A percentile compares a stretch with the other conserved stretches of the same genome.
These are phyloP conservation scores for Stagonosporopsis tanaceti DNA, from an alignment of 2,329 filamentous ascomycete genomes.

Conservation along the genomic window DNA sequence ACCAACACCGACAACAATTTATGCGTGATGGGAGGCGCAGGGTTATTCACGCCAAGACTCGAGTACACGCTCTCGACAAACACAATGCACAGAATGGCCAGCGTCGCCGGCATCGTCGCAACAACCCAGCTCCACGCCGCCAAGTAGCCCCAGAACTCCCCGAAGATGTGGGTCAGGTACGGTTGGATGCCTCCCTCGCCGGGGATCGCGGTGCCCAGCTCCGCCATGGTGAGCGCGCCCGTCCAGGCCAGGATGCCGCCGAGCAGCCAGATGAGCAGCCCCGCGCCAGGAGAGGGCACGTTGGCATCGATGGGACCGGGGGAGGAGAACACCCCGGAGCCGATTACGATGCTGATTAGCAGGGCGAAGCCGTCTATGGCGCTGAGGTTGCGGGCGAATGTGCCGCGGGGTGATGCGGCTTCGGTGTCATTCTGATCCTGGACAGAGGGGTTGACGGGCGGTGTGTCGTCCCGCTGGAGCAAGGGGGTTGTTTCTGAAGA, in stretches of 20 bases:
- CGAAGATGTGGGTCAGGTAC: slow-evolving; percentile 68
- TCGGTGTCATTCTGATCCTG: slow-evolving; percentile 23
- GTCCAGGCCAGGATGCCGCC: slow-evolving; percentile 71
- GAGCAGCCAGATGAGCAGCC: slow-evolving; percentile 67
- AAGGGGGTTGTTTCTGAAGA: slow-evolving; percentile 36
- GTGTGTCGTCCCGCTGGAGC: slow-evolving; percentile 22
- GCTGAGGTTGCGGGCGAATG: slow-evolving; percentile 44
- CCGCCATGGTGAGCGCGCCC: slow-evolving; percentile 68
- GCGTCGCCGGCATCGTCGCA: slow-evolving; percentile 70
- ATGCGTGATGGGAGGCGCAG: slow-evolving; percentile 54
- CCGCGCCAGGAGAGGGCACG: slow-evolving; percentile 67
- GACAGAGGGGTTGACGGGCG: slow-evolving; percentile 13
- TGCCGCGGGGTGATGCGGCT: slow-evolving; percentile 28
- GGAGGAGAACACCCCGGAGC: slow-evolving; percentile 71
- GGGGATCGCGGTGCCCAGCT: slow-evolving; percentile 69
- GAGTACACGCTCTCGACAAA: slow-evolving; percentile 59
- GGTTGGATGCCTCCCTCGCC: slow-evolving; percentile 71
- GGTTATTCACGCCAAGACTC: slow-evolving; percentile 65
- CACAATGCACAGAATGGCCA: slow-evolving; percentile 70
- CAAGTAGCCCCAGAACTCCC: slow-evolving; percentile 67
- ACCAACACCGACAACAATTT: slow-evolving; percentile 52
- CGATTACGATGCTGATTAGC: slow-evolving; percentile 70
- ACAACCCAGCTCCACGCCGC: slow-evolving; percentile 73
- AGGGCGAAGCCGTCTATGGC: slow-evolving; percentile 61
- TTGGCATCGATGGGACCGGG: slow-evolving; percentile 70